Conservation (phyloP, 1,284 basidiomycete species). For the Xerocomus nothofagi region DNA sequence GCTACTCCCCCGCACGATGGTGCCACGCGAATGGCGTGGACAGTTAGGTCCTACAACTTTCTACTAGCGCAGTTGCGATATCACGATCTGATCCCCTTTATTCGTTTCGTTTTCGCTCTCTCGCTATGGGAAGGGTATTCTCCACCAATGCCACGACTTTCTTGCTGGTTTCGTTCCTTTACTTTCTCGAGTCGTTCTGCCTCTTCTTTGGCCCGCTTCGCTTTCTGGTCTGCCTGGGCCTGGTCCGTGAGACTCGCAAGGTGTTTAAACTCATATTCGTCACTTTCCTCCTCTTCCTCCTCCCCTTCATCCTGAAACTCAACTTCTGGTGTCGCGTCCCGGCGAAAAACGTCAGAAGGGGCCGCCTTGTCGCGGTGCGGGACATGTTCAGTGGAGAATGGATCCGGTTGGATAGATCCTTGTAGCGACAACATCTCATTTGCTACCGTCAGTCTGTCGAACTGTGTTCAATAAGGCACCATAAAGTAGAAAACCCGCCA, state of each 20-base stretch:
- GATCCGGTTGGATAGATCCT: slow-evolving; percentile 86
- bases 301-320: slow-evolving; percentile 31
- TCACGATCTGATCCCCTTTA: slow-evolving; percentile 15
- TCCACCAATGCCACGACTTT: slow-evolving; percentile 2
- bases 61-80: background rate
- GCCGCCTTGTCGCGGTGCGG: slow-evolving; percentile 28
- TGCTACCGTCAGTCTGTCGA: slow-evolving; percentile 78
- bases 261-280: slow-evolving; percentile 40
- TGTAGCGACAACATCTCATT: slow-evolving; percentile 95
- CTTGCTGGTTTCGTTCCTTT: slow-evolving; percentile 38
- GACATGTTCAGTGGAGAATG: slow-evolving; percentile 70
- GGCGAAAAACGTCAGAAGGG: slow-evolving; percentile 3
- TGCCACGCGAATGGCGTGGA: background rate
- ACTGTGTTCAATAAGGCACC: slow-evolving; percentile 2
- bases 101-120: slow-evolving; percentile 17
- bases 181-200: slow-evolving; percentile 33
- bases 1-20: slow-evolving; percentile 2
- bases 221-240: slow-evolving; percentile 30
- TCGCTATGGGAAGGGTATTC: slow-evolving; percentile 14
- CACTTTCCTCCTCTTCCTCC: slow-evolving; percentile 35
- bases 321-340: slow-evolving; percentile 20
- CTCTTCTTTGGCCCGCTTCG: slow-evolving; percentile 35
- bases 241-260: slow-evolving; percentile 39
- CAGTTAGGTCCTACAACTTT: background rate
- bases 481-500: background rate